Base-by-base conservation (phyloP, 148 eudicot genomes). In the Mesembryanthemum crystallinum region DNA sequence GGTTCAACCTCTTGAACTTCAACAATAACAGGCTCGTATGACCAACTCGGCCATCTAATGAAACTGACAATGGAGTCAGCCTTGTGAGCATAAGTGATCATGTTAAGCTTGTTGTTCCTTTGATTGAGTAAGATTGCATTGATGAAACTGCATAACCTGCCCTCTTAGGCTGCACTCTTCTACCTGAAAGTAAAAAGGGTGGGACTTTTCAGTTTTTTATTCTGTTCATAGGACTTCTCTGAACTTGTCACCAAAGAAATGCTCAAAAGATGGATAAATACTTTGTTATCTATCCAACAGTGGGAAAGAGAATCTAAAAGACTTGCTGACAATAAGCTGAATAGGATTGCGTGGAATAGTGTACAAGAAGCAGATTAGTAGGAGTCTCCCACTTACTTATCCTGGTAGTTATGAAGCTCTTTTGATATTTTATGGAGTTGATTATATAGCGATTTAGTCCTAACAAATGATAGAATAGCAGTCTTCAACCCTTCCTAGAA, bases 81-180 rank as follows among this genome's bases (percentile, higher is more conserved):
- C 42, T 57, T 29, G 57, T 60, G 65, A 43, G 27, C 37, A 1
- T 0, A 57, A 2, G 20, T 49, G 47, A 51, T 28, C 15, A 62
- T 51, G 30, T 55, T 76, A 75, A 76, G 72, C 52, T 43, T 76
- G 73, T 57, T 12, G 30, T 25, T 58, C 67, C 27, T 65, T 24
- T 2, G 76, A 37, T 35, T 20, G 73, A 49, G 17, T 45, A 29
- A 42, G 77, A 66, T 77, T 80, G 78, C 59, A 64, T 32, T 33
- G 64, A 25, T 74, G 81, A 42, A 85, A 66, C 67, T 91, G 91
- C 68, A 91, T 81, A 23, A 89, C 75, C 61, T 87, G 89, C 51
- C 97, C 91, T 86, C 89, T 83, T 66, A 89, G 78, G 77, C 94
- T 88, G 80, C 92, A 89, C 55, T 91, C 97, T 64, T 81, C 87